Evolutionary conservation across 768 basidiomycete species (phyloP), one percentile per base, ranked within the genome.

Genomic region (Ephemerocybe angulata): DNA sequence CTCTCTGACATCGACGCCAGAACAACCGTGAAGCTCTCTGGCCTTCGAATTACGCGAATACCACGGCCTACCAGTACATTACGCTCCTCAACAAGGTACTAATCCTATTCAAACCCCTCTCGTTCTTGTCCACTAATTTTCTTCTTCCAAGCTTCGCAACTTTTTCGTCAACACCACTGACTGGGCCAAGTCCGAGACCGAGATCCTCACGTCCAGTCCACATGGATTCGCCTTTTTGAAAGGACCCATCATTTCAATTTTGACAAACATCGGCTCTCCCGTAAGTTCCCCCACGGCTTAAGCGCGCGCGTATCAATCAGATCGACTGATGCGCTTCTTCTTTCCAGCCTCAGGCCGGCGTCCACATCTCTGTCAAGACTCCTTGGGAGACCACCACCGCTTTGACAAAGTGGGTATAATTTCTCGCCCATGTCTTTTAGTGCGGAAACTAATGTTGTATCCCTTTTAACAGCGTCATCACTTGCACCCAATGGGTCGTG

Each of bases 11-110:
- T 41, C 37, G 15, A 3, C 28, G 24, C 10, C 53, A 88, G 85
- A 78, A 73, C 58, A 92, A 92, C 65, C 83, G 90, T 49, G 89
- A 88, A 63, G 80, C 89, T 4, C 72, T 90, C 30, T 91, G 88
- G 89, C 70, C 84, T 12, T 85, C 87, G 4, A 67, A 72, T 24
- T 90, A 90, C 62, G 67, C 73, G 25, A 80, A 82, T 60, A 84
- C 84, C 11, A 67, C 78, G 30, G 65, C 79, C 6, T 85, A 87
- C 63, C 73, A 82, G 54, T 65, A 86, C 31, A 82, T 87, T 21
- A 66, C 80, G 12, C 79, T 70, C 30, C 73, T 90, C 35, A 90
- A 90, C 62, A 66, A 77, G 70, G 83, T 84, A 53, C 46, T 60
- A 28, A 19, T 19, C 2, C 5, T n/a, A 2, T 22, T 35, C 22